These are phyloP conservation scores for Mycena amicta DNA, from an alignment of 768 basidiomycete species.

Conservation along the genomic window DNA sequence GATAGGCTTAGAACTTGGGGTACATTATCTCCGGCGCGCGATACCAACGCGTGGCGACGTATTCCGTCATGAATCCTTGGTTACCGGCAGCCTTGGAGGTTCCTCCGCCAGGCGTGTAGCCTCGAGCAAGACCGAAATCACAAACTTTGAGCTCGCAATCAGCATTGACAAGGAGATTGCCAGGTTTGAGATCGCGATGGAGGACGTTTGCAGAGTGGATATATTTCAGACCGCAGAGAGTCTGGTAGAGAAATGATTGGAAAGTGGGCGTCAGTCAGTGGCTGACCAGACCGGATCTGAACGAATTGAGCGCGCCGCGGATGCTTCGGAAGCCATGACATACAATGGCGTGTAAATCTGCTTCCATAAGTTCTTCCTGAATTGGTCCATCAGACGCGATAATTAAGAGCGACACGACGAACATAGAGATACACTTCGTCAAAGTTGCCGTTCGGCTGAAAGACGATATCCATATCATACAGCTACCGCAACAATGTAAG, in stretches of 20 bases:
- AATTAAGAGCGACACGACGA: neutral
- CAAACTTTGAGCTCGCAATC: conserved; percentile 99
- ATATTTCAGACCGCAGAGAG: conserved; percentile 96
- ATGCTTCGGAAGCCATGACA: conserved; percentile 31
- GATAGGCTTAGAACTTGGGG: neutral
- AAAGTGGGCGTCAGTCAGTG: conserved; percentile 91
- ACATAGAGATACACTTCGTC: conserved; percentile 96
- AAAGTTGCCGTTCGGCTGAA: conserved; percentile 88
- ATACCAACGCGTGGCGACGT: conserved; percentile 99
- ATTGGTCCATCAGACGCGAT: conserved; percentile 8
- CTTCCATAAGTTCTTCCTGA: conserved; percentile 99
- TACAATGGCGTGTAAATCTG: conserved; percentile 99
- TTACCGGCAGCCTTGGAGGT: conserved; percentile 74
- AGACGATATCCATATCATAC: conserved; percentile 98
- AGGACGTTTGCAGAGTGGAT: conserved; percentile 98
- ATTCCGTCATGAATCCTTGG: conserved; percentile 99
- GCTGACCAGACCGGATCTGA: conserved; percentile 87
- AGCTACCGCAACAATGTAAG: no score
- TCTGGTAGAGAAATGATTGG: conserved; percentile 95
- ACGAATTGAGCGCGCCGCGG: conserved; percentile 20
- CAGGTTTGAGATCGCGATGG: conserved; percentile 94
- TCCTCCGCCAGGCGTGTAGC: conserved; percentile 85
- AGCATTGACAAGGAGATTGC: conserved; percentile 94
- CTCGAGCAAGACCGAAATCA: conserved; percentile 95
- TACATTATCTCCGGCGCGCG: conserved; percentile 97